phyloP scores from a whole-genome alignment of 176 grass and related monocot species.

The Oryza australiensis region DNA sequence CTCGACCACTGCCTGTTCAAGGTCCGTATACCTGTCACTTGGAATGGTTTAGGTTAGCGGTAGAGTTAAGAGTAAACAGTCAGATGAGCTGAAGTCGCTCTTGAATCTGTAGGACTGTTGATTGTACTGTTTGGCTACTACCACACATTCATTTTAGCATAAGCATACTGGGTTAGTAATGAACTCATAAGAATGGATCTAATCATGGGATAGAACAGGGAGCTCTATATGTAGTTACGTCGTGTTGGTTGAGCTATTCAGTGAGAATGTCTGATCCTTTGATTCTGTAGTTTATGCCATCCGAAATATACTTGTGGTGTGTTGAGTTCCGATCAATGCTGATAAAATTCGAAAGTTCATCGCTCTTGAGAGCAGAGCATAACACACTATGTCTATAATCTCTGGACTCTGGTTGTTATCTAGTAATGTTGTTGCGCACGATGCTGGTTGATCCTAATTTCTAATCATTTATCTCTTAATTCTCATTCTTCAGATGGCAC shows the following conservation, averaged over 20 bases:
- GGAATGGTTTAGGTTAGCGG: background rate
- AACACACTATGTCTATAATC: conserved; percentile 4
- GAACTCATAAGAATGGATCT: background rate
- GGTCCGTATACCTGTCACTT: conserved; percentile 34
- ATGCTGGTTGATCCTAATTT: background rate
- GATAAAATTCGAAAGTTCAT: background rate
- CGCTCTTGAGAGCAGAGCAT: background rate
- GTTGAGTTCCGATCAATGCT: background rate
- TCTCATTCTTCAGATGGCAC: conserved; percentile 66
- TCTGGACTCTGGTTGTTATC: background rate
- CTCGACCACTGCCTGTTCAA: conserved; percentile 94
- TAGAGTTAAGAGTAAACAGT: background rate
- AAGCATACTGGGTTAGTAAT: background rate
- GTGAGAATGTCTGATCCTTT: background rate
- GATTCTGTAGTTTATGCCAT: background rate
- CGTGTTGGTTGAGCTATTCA: background rate
- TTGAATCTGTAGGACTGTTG: background rate
- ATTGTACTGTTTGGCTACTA: background rate
- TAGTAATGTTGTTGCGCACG: background rate
- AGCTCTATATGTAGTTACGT: background rate
- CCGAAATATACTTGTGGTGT: background rate
- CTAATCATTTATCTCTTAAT: conserved; percentile 21
- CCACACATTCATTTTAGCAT: background rate
- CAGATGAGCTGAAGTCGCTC: background rate
- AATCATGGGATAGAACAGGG: background rate